Conservation (phyloP, 148 eudicot genomes). For the Agrostemma githago region DNA sequence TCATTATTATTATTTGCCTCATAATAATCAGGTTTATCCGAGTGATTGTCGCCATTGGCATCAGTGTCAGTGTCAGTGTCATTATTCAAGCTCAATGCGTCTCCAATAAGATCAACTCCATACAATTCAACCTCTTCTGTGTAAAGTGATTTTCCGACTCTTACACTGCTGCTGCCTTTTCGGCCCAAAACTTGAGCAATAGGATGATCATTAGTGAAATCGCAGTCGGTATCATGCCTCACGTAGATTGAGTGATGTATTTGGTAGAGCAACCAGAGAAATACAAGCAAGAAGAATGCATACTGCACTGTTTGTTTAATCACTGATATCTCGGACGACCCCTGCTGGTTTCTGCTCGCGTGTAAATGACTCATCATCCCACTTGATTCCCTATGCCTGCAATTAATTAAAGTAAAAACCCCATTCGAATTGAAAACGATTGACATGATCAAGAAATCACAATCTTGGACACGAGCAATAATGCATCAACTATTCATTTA, state of each 20-base stretch:
- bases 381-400: neutral
- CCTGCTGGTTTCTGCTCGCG: neutral
- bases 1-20: neutral
- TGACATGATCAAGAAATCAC: neutral
- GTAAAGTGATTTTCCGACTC: neutral
- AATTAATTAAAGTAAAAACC: neutral
- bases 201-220: neutral
- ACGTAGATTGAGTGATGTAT: neutral
- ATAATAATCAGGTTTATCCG: neutral
- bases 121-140: slow-evolving; percentile 5
- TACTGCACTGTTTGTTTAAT: slow-evolving; percentile 18
- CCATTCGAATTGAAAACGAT: neutral
- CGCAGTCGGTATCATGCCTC: neutral
- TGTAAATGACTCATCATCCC: slow-evolving; percentile 10
- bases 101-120: slow-evolving; percentile 14
- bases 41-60: neutral
- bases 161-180: slow-evolving; percentile 17
- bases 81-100: slow-evolving; percentile 11
- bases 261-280: slow-evolving; percentile 28
- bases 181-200: slow-evolving; percentile 16
- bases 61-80: neutral
- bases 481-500: neutral
- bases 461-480: neutral
- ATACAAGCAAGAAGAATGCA: slow-evolving; percentile 10
- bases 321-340: neutral